Evolutionary conservation across 2,329 filamentous ascomycete genomes (phyloP).

Genomic region (Colletotrichum brevisporum): DNA sequence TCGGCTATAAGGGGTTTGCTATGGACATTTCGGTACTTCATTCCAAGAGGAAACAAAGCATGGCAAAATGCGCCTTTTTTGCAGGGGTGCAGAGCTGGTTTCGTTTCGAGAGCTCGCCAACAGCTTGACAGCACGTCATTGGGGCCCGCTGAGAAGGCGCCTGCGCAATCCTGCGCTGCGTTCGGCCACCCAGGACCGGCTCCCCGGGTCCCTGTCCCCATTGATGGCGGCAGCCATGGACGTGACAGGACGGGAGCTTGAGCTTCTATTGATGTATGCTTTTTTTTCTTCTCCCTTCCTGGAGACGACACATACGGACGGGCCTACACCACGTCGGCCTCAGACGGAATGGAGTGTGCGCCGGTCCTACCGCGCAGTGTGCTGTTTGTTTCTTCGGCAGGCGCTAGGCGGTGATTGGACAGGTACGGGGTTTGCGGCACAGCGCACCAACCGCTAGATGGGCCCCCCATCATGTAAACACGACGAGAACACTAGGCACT

Average conservation of each 20-base stretch:
- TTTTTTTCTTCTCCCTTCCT: too few species aligned
- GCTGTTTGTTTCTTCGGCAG: background rate
- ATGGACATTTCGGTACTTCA: too few species aligned
- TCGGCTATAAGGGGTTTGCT: background rate
- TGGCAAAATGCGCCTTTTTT: background rate
- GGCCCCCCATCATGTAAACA: too few species aligned
- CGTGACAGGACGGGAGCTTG: constrained; percentile 1
- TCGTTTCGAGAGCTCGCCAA: constrained; percentile 16
- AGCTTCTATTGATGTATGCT: background rate
- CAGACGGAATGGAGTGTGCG: constrained; percentile 13
- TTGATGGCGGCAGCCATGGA: background rate
- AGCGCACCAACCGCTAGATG: too few species aligned
- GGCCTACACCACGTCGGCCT: background rate
- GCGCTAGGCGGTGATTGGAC: too few species aligned
- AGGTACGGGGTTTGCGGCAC: too few species aligned
- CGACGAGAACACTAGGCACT: too few species aligned
- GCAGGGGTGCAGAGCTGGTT: constrained; percentile 29
- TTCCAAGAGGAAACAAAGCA: background rate
- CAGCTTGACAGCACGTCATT: constrained; percentile 12
- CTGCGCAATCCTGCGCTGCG: background rate
- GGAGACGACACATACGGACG: too few species aligned
- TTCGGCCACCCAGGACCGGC: constrained; percentile 23
- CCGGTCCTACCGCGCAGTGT: constrained; percentile 19
- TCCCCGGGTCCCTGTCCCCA: background rate
- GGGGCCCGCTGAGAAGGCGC: background rate